Base-by-base conservation (phyloP, 2,329 filamentous ascomycete genomes). In the Neofusicoccum parvum region DNA sequence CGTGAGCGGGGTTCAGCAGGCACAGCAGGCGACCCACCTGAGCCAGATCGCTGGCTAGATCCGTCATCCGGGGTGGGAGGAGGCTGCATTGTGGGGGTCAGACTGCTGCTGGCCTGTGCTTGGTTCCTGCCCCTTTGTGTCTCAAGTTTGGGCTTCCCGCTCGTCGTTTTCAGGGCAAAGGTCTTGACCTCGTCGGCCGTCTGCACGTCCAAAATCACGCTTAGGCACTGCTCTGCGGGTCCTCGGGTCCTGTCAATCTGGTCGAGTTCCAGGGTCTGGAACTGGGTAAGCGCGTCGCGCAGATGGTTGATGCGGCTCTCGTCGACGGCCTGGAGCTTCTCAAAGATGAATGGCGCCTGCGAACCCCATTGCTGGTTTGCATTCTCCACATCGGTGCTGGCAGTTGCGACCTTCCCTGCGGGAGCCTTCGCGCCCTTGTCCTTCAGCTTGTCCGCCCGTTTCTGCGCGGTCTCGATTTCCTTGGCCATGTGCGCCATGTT, bases 311-410 rank as follows among this genome's bases (percentile, higher is more conserved):
- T 83, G 65, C 95, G 88, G 71, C 87, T 89, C 80, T 99, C 95
- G 74, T 99, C 95, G 37, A 96, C 82, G 5, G 92, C 90, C 76
- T 99, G 95, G 32, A 99, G 86, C 67, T 90, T 91, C 79, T 99
- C 95, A 74, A 96, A 97, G 67, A 97, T 90, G 78, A 92, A 98
- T 1, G 95, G 95, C 14, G 95, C 92, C 77, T 97, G 93, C 0
- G 92, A 93, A 65, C 97, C 90, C 95, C 95, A 99, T 75, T 96
- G 91, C 69, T 90, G 86, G 50, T 85, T 87, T n/a, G 92, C 90
- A 67, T 88, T 88, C 69, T 96, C 91, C 49, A 96, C 86, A 69
- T 88, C 89, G 17, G 87, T 82, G 11, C 87, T 85, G 12, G 92
- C 93, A 68, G 85, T 85, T 49, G 93, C 91, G 45, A 95, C 86